phyloP scores from a whole-genome alignment of 108 stramenopile species.

The Cyclotella choctawhatcheeana region DNA sequence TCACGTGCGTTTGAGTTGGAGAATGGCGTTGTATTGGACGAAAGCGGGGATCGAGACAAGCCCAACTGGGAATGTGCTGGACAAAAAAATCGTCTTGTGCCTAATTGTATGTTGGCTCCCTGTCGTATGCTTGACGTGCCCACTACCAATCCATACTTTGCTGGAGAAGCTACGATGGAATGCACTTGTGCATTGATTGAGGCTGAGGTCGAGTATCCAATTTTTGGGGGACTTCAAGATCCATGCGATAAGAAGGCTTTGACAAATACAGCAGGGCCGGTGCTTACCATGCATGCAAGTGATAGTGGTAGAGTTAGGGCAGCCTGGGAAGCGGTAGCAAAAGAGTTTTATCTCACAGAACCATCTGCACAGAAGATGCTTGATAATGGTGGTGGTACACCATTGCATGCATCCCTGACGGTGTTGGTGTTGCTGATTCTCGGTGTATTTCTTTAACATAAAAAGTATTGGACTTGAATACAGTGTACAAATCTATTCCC shows the following conservation, averaged over 20 bases:
- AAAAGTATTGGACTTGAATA: too few relatives aligned
- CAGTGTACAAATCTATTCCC: too few relatives aligned
- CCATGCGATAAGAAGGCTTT: constrained; percentile 2
- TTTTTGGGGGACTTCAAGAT: constrained; percentile 6
- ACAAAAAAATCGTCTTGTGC: neutral
- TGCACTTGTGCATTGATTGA: constrained; percentile 15
- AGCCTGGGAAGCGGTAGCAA: neutral
- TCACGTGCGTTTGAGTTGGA: neutral
- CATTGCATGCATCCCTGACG: neutral
- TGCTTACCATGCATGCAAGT: neutral
- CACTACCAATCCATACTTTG: neutral
- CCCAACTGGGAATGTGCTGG: constrained; percentile 7
- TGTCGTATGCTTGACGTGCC: neutral
- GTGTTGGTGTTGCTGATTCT: neutral
- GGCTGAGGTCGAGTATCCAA: neutral
- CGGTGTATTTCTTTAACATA: neutral
- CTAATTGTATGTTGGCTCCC: constrained; percentile 12
- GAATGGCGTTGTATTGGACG: constrained; percentile 9
- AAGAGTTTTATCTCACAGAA: neutral
- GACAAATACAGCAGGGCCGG: neutral
- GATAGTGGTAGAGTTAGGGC: neutral
- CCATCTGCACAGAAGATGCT: neutral
- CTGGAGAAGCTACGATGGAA: neutral
- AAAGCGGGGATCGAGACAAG: neutral
- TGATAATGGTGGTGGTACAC: neutral